A percentile compares a stretch with the other conserved stretches of the same genome.
These are phyloP conservation scores for Spizellomyces sp. DNA, from an alignment of 192 early-diverging fungal species.

Conservation along the genomic window DNA sequence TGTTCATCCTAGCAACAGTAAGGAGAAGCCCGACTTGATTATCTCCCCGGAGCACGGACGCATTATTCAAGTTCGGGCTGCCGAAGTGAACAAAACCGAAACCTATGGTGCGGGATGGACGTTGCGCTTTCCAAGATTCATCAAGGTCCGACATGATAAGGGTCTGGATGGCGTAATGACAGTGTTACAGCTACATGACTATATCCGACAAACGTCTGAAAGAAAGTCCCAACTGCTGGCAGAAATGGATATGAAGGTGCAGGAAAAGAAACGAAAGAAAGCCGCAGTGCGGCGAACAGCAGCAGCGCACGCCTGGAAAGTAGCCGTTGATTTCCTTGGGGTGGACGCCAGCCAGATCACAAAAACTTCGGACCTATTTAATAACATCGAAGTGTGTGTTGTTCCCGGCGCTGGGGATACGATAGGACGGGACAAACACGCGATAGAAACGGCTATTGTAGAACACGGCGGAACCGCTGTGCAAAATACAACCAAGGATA, in stretches of 20 bases:
- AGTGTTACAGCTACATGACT: slow-evolving; percentile 30
- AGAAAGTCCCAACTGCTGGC: slow-evolving; percentile 39
- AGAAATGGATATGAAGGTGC: neutral
- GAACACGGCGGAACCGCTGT: slow-evolving; percentile 64
- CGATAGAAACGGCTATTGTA: slow-evolving; percentile 62
- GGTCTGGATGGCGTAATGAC: slow-evolving; percentile 42
- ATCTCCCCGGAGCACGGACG: slow-evolving; percentile 61
- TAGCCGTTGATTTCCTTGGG: slow-evolving; percentile 39
- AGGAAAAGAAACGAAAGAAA: slow-evolving; percentile 2
- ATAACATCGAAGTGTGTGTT: slow-evolving; percentile 62
- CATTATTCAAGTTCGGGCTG: slow-evolving; percentile 68
- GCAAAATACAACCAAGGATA: slow-evolving; percentile 54
- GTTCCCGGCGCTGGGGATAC: slow-evolving; percentile 44
- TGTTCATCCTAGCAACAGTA: slow-evolving; percentile 51
- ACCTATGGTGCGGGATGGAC: slow-evolving; percentile 65
- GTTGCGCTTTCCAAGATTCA: slow-evolving; percentile 78
- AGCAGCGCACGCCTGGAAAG: slow-evolving; percentile 13
- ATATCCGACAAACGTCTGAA: slow-evolving; percentile 32
- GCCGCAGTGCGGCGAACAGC: slow-evolving; percentile 1
- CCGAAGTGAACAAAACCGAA: slow-evolving; percentile 62
- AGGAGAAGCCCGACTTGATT: slow-evolving; percentile 74
- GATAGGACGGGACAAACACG: slow-evolving; percentile 45
- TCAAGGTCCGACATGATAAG: slow-evolving; percentile 70
- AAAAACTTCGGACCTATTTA: slow-evolving; percentile 57
- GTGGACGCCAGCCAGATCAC: slow-evolving; percentile 43